Evolutionary conservation across 257 asterid genomes (phyloP).

Genomic region (Nicotiana tomentosiformis): DNA sequence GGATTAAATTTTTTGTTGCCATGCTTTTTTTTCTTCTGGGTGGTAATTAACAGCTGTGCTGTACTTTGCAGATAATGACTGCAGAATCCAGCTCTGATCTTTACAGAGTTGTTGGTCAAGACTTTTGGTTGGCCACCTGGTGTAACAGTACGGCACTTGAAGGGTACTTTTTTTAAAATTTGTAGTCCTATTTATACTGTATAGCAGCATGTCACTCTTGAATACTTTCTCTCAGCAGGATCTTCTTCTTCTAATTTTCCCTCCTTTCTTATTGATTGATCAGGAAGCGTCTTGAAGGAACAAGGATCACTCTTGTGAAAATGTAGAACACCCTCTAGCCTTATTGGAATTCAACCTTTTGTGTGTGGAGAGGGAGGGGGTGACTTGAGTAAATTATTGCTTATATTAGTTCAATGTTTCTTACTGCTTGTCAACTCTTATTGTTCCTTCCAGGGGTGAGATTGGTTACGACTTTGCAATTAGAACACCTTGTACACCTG

Average conservation of each 20-base stretch:
- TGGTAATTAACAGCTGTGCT: neutral
- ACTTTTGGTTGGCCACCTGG: constrained; percentile 93
- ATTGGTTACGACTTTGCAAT: constrained; percentile 73
- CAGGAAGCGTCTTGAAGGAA: constrained; percentile 95
- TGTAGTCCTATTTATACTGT: constrained; percentile 3
- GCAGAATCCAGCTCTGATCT: constrained; percentile 90
- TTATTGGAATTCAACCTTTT: neutral
- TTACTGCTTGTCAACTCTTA: constrained; percentile 8
- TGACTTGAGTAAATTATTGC: constrained; percentile 2
- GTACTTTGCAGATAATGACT: constrained; percentile 56
- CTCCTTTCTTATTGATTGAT: constrained; percentile 23
- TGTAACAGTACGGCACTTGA: constrained; percentile 74
- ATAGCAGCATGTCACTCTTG: neutral
- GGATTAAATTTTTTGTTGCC: neutral
- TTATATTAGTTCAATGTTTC: constrained; percentile 8
- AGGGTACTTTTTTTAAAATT: constrained; percentile 50
- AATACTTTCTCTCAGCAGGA: neutral
- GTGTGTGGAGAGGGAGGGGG: neutral
- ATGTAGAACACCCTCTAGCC: constrained; percentile 31
- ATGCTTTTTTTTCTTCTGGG: neutral
- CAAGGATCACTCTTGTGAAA: constrained; percentile 70
- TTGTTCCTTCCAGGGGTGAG: constrained; percentile 51
- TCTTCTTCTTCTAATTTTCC: constrained; percentile 3
- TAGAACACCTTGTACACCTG: constrained; percentile 73
- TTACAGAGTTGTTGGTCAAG: constrained; percentile 70